phyloP scores from a whole-genome alignment of 495 filamentous ascomycete species.

The Podospora sp. region DNA sequence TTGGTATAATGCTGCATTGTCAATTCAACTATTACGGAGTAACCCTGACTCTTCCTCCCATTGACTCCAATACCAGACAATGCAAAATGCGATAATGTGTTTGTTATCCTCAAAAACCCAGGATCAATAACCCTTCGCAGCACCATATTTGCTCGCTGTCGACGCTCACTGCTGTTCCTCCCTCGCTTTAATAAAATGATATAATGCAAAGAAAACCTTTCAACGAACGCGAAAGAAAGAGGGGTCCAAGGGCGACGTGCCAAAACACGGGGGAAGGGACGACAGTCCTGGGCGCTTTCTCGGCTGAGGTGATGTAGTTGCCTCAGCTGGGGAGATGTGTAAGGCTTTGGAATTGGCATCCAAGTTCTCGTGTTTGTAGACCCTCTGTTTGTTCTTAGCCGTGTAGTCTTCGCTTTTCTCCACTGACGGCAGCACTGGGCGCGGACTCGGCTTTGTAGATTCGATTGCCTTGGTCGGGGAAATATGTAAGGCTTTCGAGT shows the following conservation, averaged over 20 bases:
- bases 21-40: conserved; percentile 20
- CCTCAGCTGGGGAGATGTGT: background rate
- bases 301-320: background rate
- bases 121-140: background rate
- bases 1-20: conserved; percentile 11
- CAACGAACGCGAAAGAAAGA: background rate
- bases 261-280: too few species aligned
- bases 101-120: background rate
- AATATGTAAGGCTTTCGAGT: background rate
- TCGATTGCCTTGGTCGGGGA: background rate
- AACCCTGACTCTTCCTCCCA: conserved; percentile 22
- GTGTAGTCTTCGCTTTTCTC: conserved; percentile 18
- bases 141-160: background rate
- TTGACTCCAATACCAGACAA: conserved; percentile 21
- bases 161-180: background rate
- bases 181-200: conserved; percentile 12
- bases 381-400: background rate
- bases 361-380: background rate
- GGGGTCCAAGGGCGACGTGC: background rate
- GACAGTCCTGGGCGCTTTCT: too few species aligned
- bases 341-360: background rate
- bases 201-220: conserved; percentile 7
- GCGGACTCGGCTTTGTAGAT: background rate
- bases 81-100: conserved; percentile 5
- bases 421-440: background rate